A percentile compares a stretch with the other conserved stretches of the same genome.
These are phyloP conservation scores for Termitomyces sp. DNA, from an alignment of 768 basidiomycete genomes.

Conservation along the genomic window DNA sequence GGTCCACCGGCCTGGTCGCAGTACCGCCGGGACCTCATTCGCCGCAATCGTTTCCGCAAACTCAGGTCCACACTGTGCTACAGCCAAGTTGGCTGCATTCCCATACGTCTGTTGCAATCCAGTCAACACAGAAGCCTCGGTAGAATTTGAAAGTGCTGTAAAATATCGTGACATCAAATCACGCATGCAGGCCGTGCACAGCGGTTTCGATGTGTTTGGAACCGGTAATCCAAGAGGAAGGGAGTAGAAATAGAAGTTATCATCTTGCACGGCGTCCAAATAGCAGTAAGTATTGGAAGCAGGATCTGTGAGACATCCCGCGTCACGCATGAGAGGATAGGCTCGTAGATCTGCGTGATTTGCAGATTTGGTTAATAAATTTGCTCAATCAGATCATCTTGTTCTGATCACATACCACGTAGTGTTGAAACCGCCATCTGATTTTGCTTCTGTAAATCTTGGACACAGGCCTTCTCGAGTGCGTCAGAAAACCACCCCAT, in stretches of 20 bases:
- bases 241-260: conserved; percentile 64
- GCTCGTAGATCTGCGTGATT: conserved; percentile 47
- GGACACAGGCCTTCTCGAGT: conserved; percentile 45
- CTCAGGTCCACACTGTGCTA: conserved; percentile 44
- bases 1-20: conserved; percentile 5
- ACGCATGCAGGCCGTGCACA: conserved; percentile 64
- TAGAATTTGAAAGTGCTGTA: conserved; percentile 31
- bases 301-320: conserved; percentile 57
- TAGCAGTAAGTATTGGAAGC: conserved; percentile 68
- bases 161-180: conserved; percentile 53
- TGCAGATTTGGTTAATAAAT: not conserved
- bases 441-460: conserved; percentile 52
- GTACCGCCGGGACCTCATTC: not conserved
- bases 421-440: conserved; percentile 49
- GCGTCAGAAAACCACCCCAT: conserved; percentile 59
- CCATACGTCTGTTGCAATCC: conserved; percentile 43
- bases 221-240: conserved; percentile 57
- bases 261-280: conserved; percentile 51
- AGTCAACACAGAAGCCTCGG: conserved; percentile 10
- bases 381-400: not conserved
- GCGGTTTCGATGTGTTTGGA: conserved; percentile 41
- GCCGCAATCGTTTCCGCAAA: conserved; percentile 30
- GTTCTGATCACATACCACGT: conserved; percentile 36
- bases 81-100: conserved; percentile 39
- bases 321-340: conserved; percentile 56